Percentiles rank a stretch among this genome's conserved stretches.
phyloP scores from a whole-genome alignment of 106 monocot genomes.

The Dendrobium nobile region DNA sequence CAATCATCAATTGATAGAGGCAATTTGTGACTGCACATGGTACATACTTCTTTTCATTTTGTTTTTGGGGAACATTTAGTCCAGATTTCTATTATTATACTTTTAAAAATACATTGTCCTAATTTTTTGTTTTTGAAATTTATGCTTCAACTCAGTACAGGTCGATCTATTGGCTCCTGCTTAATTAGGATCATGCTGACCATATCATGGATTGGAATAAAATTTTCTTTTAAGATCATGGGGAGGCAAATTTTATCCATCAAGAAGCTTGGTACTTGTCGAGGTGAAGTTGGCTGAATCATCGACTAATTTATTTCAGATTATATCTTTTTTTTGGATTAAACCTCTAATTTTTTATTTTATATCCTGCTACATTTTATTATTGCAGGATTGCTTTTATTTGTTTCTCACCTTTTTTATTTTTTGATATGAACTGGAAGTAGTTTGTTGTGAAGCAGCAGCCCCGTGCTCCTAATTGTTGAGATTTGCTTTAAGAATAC shows the following conservation, averaged over 20 bases:
- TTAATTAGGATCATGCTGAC: not conserved
- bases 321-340: not conserved
- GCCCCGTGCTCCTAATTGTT: not conserved
- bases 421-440: not conserved
- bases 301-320: not conserved
- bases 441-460: not conserved
- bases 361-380: not conserved
- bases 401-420: not conserved
- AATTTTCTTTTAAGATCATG: not conserved
- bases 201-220: not conserved
- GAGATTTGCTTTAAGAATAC: not conserved
- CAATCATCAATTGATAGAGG: not conserved
- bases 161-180: not conserved
- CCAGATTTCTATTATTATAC: not conserved
- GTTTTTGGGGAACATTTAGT: not conserved
- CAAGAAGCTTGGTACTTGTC: not conserved
- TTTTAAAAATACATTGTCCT: not conserved
- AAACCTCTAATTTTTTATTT: not conserved
- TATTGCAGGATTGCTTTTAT: not conserved
- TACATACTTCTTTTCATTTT: not conserved
- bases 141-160: not conserved
- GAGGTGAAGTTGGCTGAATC: not conserved
- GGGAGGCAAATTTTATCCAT: not conserved
- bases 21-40: not conserved
- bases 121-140: not conserved